phyloP scores from a whole-genome alignment of 1,284 basidiomycete genomes.

The Austroboletus niveus region DNA sequence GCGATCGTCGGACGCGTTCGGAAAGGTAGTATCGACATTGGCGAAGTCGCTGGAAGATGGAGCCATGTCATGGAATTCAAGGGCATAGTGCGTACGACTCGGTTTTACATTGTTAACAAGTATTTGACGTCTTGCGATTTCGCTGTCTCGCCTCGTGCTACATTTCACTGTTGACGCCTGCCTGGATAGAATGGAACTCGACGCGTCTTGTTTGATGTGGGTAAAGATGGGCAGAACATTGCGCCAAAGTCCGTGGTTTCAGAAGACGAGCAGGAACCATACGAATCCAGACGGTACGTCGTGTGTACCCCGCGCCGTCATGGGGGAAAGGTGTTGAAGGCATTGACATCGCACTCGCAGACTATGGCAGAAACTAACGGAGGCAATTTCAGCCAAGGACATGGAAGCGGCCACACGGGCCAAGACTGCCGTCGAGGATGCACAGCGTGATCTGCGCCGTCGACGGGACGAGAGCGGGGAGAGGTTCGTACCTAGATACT shows the following conservation, averaged over 20 bases:
- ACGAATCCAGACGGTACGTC: conserved; percentile 81
- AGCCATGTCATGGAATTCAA: conserved; percentile 89
- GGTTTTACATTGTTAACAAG: conserved; percentile 2
- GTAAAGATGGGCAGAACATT: conserved; percentile 67
- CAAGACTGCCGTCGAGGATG: conserved; percentile 91
- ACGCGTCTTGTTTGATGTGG: conserved; percentile 83
- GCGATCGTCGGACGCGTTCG: conserved; percentile 82
- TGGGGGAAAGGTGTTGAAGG: background rate
- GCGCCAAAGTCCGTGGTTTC: conserved; percentile 83
- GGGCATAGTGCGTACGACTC: conserved; percentile 46
- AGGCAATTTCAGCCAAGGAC: conserved; percentile 84
- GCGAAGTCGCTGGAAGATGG: conserved; percentile 92
- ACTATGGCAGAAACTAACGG: conserved; percentile 84
- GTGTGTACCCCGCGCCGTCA: background rate
- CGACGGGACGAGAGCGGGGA: conserved; percentile 75
- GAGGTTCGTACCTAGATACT: conserved; percentile 73
- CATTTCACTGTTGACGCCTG: no score
- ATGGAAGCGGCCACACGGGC: conserved; percentile 93
- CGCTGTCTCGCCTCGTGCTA: no score
- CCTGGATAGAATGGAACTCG: conserved; percentile 58
- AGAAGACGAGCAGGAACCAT: conserved; percentile 85
- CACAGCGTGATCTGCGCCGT: conserved; percentile 82
- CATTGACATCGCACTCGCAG: conserved; percentile 35
- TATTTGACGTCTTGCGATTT: background rate
- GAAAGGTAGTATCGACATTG: conserved; percentile 64